Evolutionary conservation across 192 early-diverging fungal genomes (phyloP).

Genomic region (Podila epicladia): DNA sequence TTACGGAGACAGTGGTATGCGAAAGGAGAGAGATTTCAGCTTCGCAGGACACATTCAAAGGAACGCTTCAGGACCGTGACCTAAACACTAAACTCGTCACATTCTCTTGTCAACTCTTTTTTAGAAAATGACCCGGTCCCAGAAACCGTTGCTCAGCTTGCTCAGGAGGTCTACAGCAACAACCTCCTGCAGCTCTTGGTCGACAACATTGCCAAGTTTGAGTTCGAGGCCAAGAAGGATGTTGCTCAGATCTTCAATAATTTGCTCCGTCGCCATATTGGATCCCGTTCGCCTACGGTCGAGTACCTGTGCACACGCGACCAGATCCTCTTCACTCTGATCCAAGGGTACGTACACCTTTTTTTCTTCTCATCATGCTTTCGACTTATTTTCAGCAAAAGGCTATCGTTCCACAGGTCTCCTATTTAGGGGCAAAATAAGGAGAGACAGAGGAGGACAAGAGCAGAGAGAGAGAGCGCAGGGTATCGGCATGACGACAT

Average conservation of each 20-base stretch:
- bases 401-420: background rate
- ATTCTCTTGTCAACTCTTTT: background rate
- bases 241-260: constrained; percentile 98
- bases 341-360: constrained; percentile 70
- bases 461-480: background rate
- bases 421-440: background rate
- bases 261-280: constrained; percentile 93
- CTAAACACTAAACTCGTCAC: background rate
- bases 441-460: background rate
- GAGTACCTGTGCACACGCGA: constrained; percentile 92
- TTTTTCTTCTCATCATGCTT: background rate
- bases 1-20: constrained; percentile 92
- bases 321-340: constrained; percentile 83
- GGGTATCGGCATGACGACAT: background rate
- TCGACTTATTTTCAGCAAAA: background rate
- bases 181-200: constrained; percentile 91
- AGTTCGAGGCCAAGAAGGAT: constrained; percentile 98
- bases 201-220: constrained; percentile 89
- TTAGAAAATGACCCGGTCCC: constrained; percentile 85
- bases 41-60: no score
- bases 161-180: constrained; percentile 95
- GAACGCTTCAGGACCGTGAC: no score
- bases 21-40: no score
- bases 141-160: constrained; percentile 92
- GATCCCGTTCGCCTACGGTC: constrained; percentile 93